These are phyloP conservation scores for Nitzschia sp. DNA, from an alignment of 108 stramenopile genomes.

Conservation along the genomic window DNA sequence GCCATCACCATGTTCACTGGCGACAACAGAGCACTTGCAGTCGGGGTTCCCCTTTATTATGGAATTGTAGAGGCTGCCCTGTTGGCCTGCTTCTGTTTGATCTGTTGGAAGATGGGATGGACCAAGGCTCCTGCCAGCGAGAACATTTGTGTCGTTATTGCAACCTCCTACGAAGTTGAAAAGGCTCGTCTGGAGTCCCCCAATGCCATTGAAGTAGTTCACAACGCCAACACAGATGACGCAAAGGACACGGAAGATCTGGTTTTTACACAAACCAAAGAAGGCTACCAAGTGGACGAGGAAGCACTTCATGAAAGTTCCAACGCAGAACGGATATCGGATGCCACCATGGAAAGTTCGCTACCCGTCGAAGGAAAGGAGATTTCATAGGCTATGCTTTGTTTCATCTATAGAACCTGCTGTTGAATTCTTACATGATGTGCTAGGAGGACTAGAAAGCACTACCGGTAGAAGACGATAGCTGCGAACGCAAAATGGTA, in stretches of 20 bases:
- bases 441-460: no score
- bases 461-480: no score
- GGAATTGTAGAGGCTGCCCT: constrained; percentile 62
- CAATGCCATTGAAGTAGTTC: constrained; percentile 50
- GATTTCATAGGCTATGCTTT: constrained; percentile 1
- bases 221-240: constrained; percentile 19
- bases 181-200: constrained; percentile 35
- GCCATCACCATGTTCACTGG: constrained; percentile 75
- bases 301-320: constrained; percentile 33
- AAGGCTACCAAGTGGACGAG: constrained; percentile 46
- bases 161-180: constrained; percentile 56
- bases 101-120: constrained; percentile 70
- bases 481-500: no score
- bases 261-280: constrained; percentile 42
- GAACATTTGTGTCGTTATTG: constrained; percentile 45
- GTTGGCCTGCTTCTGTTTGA: constrained; percentile 62
- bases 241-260: constrained; percentile 37
- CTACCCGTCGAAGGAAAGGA: constrained; percentile 21
- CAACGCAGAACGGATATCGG: constrained; percentile 31
- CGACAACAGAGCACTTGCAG: constrained; percentile 44
- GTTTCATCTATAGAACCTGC: not conserved
- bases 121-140: constrained; percentile 71
- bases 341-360: not conserved
- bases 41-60: constrained; percentile 75
- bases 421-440: not conserved